Evolutionary conservation across 768 basidiomycete genomes (phyloP).

Genomic region (Candolleomyces aberdarensis): DNA sequence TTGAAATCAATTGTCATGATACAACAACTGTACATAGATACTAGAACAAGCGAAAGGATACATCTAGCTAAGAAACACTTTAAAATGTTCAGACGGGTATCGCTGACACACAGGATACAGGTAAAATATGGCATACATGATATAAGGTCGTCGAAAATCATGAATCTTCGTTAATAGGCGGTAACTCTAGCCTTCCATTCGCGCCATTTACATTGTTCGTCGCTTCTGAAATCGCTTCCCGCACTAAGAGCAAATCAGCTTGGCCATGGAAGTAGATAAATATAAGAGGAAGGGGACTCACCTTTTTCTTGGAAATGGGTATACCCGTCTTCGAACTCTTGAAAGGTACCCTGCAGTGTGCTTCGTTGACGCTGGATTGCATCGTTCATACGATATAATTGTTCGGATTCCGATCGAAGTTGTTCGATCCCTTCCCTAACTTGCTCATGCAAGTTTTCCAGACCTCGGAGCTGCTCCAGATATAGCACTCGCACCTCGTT

Average conservation of each 20-base stretch:
- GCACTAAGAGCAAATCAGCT: background rate
- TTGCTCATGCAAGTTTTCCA: slow-evolving; percentile 54
- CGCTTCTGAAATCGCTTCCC: slow-evolving; percentile 8
- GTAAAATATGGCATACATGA: too few species aligned
- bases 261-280: background rate
- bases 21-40: too few species aligned
- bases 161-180: slow-evolving; percentile 8
- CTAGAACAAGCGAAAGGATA: too few species aligned
- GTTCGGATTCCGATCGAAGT: slow-evolving; percentile 41
- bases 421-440: slow-evolving; percentile 44
- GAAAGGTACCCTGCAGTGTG: slow-evolving; percentile 35
- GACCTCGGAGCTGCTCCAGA: slow-evolving; percentile 57
- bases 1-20: too few species aligned
- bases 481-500: slow-evolving; percentile 54
- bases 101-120: too few species aligned
- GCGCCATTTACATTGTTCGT: background rate
- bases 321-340: slow-evolving; percentile 42
- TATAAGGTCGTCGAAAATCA: background rate
- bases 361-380: slow-evolving; percentile 38
- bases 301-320: slow-evolving; percentile 42
- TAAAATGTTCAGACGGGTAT: too few species aligned
- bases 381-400: slow-evolving; percentile 40
- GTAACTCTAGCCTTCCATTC: background rate
- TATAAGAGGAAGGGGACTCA: slow-evolving; percentile 11
- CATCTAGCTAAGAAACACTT: too few species aligned